A percentile compares a stretch with the other conserved stretches of the same genome.
Evolutionary conservation across 805 yeast species (phyloP).

Genomic region (Starmerella sirachaensis): DNA sequence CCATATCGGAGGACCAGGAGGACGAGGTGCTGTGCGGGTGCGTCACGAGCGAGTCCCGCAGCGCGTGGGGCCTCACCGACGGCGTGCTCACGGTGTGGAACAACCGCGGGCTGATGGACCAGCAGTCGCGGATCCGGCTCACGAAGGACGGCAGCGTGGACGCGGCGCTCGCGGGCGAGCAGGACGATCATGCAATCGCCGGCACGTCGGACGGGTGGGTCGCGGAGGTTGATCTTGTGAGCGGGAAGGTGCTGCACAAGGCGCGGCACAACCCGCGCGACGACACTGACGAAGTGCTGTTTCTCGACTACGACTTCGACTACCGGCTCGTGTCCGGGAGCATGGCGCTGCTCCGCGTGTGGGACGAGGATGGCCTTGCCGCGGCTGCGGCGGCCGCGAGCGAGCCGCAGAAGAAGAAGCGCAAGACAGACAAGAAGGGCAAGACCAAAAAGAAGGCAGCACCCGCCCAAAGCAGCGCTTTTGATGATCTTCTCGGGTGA

Average conservation of each 20-base stretch:
- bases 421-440: conserved; percentile 9
- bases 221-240: conserved; percentile 51
- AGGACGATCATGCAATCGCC: conserved; percentile 25
- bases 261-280: conserved; percentile 44
- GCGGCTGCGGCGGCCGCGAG: conserved; percentile 5
- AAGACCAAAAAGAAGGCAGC: background rate
- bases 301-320: conserved; percentile 66
- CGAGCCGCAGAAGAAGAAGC: conserved; percentile 10
- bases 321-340: conserved; percentile 75
- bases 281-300: conserved; percentile 57
- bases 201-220: conserved; percentile 71
- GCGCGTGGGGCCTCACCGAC: conserved; percentile 79
- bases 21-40: conserved; percentile 78
- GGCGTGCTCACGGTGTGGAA: conserved; percentile 88
- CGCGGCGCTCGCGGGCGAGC: conserved; percentile 42
- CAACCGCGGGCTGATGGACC: conserved; percentile 47
- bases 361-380: conserved; percentile 37
- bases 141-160: conserved; percentile 59
- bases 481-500: conserved; percentile 14
- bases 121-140: conserved; percentile 61
- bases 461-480: conserved; percentile 3
- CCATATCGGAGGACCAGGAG: conserved; percentile 77
- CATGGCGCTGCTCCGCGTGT: conserved; percentile 66
- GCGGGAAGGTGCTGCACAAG: conserved; percentile 51
- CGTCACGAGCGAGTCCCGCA: conserved; percentile 48